Evolutionary conservation across 768 basidiomycete genomes (phyloP), one percentile per base, ranked within the genome.

Genomic region (Lactarius psammicola): DNA sequence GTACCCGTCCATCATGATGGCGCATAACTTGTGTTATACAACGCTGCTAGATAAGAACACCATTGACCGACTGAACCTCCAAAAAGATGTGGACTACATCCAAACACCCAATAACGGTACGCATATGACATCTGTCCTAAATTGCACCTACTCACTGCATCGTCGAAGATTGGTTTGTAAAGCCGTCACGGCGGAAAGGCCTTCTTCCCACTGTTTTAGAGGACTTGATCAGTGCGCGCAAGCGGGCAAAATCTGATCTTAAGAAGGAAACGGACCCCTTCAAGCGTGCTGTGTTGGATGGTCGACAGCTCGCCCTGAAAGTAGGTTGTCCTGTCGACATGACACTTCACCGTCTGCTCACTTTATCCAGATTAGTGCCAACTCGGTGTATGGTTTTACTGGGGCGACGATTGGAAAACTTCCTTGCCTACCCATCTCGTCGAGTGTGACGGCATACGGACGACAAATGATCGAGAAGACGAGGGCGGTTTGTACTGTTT

Each of bases 1-100:
- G 67, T 99, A 99, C 76, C 97, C 97, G 4, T 98, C 97, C 0
- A 98, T 99, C 78, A 99, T 99, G 97, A 98, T 98, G 95, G 97
- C 96, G 2, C 97, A 99, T 77, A 99, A 99, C 74, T 80, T 99
- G 0, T 99, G 97, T 75, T 99, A 98, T 74, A 98, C 97, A 0
- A 98, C 97, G 0, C 81, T 98, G n/a, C 76, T 98, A 42, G 92
- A 97, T 68, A 90, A 86, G 74, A 53, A 64, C 6, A 90, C 89
- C 0, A 88, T 96, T 15, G 89, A 94, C 23, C 84, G 90, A 23
- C 79, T 98, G 17, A 78, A 81, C 9, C 81, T 98, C 23, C 84
- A 85, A 38, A 93, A 90, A 74, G 94, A 92, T 68, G 82, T 87
- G 8, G 96, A 99, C 76, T 99, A 97, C 73, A 88, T 92, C 63